Conservation (phyloP, 1,139 yeast genomes). For the Hanseniaspora gamundiae region DNA sequence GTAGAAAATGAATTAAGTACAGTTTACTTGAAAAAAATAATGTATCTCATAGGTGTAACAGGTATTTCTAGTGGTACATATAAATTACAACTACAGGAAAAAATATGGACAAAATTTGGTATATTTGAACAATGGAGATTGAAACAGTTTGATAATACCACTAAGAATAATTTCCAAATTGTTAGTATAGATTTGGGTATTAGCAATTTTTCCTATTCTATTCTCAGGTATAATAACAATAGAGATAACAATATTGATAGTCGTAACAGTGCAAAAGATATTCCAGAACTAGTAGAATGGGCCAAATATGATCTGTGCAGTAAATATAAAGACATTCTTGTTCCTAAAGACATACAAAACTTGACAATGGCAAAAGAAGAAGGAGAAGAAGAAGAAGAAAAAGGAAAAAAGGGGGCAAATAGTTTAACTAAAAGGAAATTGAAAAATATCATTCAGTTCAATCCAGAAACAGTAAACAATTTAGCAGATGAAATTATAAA, state of each 20-base stretch:
- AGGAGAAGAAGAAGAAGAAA: neutral
- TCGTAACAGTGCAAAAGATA: neutral
- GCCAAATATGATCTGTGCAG: neutral
- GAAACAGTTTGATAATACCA: neutral
- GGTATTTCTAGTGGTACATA: neutral
- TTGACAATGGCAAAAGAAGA: neutral
- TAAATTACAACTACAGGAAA: neutral
- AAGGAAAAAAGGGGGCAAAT: neutral
- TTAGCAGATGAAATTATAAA: neutral
- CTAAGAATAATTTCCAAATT: neutral
- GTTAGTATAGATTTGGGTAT: slow-evolving; percentile 1
- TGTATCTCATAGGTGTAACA: neutral
- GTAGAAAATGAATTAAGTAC: neutral
- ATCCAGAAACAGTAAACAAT: neutral
- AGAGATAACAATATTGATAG: no score
- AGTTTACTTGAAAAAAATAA: neutral
- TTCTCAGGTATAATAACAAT: neutral
- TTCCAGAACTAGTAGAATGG: neutral
- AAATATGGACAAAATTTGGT: neutral
- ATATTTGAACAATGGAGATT: neutral
- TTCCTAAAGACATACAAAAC: neutral
- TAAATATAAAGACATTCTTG: neutral
- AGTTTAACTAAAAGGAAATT: no score
- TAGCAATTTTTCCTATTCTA: neutral
- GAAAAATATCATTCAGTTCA: neutral